phyloP scores from a whole-genome alignment of 2,329 filamentous ascomycete species.

The Aspergillus sp. region DNA sequence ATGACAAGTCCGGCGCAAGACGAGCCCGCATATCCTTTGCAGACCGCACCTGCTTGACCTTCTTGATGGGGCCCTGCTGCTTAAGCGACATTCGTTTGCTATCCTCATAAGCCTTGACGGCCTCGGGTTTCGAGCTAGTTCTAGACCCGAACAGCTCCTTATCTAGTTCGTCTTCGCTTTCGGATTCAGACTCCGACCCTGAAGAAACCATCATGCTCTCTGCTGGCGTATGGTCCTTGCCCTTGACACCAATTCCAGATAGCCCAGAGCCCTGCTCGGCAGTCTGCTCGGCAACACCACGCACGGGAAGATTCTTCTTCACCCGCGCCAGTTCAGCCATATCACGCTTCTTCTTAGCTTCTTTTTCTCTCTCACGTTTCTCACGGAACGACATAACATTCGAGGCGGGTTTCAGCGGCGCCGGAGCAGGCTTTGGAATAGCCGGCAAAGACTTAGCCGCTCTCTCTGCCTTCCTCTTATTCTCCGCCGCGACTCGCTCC shows the following conservation, averaged over 20 bases:
- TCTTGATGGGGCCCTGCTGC: slow-evolving; percentile 68
- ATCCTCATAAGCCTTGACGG: slow-evolving; percentile 40
- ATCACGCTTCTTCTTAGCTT: slow-evolving; percentile 65
- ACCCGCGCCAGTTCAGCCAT: slow-evolving; percentile 63
- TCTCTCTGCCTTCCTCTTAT: slow-evolving; percentile 21
- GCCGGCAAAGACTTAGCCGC: slow-evolving; percentile 17
- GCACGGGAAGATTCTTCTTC: slow-evolving; percentile 46
- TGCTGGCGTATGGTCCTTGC: slow-evolving; percentile 66
- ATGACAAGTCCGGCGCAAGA: slow-evolving; percentile 77
- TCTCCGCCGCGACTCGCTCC: slow-evolving; percentile 23
- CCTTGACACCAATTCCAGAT: slow-evolving; percentile 60
- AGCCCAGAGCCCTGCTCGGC: slow-evolving; percentile 71
- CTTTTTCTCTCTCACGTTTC: slow-evolving; percentile 64
- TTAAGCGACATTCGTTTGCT: slow-evolving; percentile 44
- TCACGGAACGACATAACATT: slow-evolving; percentile 57
- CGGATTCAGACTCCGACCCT: slow-evolving; percentile 55
- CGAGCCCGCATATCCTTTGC: slow-evolving; percentile 91
- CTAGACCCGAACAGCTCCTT: slow-evolving; percentile 56
- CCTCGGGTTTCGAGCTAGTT: slow-evolving; percentile 29
- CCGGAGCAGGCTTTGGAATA: slow-evolving; percentile 18
- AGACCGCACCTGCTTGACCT: slow-evolving; percentile 69
- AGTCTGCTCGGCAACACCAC: slow-evolving; percentile 48
- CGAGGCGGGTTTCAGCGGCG: slow-evolving; percentile 23
- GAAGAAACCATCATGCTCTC: slow-evolving; percentile 86
- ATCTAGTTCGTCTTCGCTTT: slow-evolving; percentile 68